Percentiles rank a stretch among this genome's conserved stretches.
These are phyloP conservation scores for Chromosphaera perkinsii DNA, from an alignment of 208 protist genomes.

Conservation along the genomic window DNA sequence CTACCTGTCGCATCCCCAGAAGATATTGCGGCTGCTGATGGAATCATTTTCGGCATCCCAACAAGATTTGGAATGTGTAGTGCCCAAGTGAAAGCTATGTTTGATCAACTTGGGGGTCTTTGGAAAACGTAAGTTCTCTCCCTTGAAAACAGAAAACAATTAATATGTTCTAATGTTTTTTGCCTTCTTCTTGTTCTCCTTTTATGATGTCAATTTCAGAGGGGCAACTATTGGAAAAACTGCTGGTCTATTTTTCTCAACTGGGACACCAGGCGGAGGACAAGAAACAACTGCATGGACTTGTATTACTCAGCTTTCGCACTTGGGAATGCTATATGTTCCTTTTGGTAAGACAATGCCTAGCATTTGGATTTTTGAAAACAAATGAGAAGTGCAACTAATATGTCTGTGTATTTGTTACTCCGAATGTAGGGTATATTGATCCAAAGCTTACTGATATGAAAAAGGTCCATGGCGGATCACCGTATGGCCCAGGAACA, in stretches of 20 bases:
- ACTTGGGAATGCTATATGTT: constrained; percentile 48
- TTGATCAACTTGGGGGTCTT: constrained; percentile 41
- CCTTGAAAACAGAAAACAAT: no score
- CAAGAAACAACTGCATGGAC: constrained; percentile 49
- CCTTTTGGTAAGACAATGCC: constrained; percentile 42
- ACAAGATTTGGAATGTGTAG: constrained; percentile 45
- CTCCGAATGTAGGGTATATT: no score
- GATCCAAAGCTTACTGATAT: no score
- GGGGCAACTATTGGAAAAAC: constrained; percentile 48
- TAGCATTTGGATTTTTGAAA: no score
- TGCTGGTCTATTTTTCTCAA: constrained; percentile 39
- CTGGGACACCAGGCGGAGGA: constrained; percentile 48
- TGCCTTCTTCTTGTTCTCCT: no score
- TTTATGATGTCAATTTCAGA: no score
- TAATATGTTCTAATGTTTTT: no score
- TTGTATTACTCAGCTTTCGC: constrained; percentile 30
- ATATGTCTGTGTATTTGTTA: no score
- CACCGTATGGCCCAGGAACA: constrained; percentile 49
- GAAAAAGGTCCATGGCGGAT: constrained; percentile 45
- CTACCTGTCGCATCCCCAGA: constrained; percentile 31
- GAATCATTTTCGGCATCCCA: constrained; percentile 48
- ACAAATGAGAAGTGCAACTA: no score
- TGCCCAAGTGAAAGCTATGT: constrained; percentile 46
- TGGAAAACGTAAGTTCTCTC: no score
- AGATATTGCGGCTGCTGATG: constrained; percentile 34